Evolutionary conservation across 2,329 filamentous ascomycete genomes (phyloP), one percentile per base, ranked within the genome.

Genomic region (Orbilia quercus): DNA sequence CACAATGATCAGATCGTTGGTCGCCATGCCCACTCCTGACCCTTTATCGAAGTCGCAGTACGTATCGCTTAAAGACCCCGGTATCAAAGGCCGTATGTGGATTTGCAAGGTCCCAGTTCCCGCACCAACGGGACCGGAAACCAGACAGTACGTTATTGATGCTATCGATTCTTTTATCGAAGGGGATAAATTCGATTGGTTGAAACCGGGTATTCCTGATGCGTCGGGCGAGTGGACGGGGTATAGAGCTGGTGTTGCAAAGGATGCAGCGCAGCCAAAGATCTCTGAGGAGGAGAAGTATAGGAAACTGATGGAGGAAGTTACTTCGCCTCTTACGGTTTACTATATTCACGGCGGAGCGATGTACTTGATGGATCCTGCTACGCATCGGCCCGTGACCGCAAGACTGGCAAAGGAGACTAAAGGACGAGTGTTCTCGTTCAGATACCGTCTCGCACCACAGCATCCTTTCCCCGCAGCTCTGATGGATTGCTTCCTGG

Each of bases 71-170:
- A 86, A 83, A 66, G 89, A 90, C 60, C 85, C 85, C 0, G 88
- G 87, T 0, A 83, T 96, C 78, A 92, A 91, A 79, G 92, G 92
- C 2, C 86, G 86, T 47, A 87, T 95, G 75, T 97, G 93, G 93
- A 84, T 96, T 22, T 89, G 88, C 77, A 90, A 87, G 62, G 88
- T 90, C 44, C 86, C 85, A 0, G 82, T 91, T 14, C 85, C 87
- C 0, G 81, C 82, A 1, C 90, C 89, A 0, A 82, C 86, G 0
- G 84, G 81, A 50, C 66, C 86, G 83, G 79, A 84, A 78, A 77
- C 85, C 83, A 79, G 85, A n/a, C 84, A 89, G 45, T 83, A 84
- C 1, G 78, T 92, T 23, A 82, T 87, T 75, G 81, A 81, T 28
- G 85, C 85, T 2, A 86, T 92, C 47, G 82, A 86, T 22, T 82